Conservation (phyloP, 257 asterid species). For the Nicotiana tabacum region DNA sequence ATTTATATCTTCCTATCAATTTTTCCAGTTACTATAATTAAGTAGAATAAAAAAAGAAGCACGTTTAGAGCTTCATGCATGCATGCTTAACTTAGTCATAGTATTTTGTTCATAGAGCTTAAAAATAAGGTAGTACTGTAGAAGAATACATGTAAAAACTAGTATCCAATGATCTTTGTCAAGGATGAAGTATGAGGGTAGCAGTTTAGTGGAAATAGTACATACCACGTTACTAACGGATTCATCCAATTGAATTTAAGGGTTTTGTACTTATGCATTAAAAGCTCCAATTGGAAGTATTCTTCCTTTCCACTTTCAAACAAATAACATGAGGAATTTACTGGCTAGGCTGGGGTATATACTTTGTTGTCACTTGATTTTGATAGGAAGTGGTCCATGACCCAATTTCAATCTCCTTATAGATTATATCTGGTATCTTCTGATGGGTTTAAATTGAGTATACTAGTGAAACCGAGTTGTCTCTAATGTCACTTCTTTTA, state of each 20-base stretch:
- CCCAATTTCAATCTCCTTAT: not conserved
- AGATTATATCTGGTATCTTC: not conserved
- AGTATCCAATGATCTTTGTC: not conserved
- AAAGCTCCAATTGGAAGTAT: not conserved
- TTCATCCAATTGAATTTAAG: conserved; percentile 3
- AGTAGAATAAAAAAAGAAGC: not conserved
- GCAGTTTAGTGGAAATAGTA: not conserved
- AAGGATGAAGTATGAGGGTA: not conserved
- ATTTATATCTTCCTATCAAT: not conserved
- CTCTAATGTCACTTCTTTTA: no score
- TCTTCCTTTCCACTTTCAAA: not conserved
- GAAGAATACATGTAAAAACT: not conserved
- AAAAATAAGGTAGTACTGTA: not conserved
- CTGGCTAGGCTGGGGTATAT: not conserved
- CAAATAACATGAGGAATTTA: not conserved
- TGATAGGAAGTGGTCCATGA: not conserved
- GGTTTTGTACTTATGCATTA: conserved; percentile 7
- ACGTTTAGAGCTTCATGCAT: not conserved
- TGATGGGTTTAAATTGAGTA: not conserved
- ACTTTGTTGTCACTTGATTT: not conserved
- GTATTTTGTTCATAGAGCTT: not conserved
- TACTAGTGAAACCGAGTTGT: no score
- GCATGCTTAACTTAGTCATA: not conserved
- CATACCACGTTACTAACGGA: not conserved
- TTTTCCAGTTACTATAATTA: not conserved